These are phyloP conservation scores for Schrenkiella parvula DNA, from an alignment of 345 rosid species.

Conservation along the genomic window DNA sequence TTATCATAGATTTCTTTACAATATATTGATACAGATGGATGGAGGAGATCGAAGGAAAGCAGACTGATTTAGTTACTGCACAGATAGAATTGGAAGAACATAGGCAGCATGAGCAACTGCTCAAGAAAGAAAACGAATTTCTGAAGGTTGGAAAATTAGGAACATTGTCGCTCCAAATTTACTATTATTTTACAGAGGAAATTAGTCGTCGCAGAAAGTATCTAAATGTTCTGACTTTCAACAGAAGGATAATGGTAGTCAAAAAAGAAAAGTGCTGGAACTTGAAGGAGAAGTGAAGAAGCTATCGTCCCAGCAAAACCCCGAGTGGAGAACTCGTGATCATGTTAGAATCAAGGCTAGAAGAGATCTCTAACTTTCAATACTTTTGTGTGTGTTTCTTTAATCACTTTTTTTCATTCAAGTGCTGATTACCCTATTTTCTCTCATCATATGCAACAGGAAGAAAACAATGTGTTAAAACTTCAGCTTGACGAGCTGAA, in stretches of 20 bases:
- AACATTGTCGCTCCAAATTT: not conserved
- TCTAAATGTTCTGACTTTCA: slow-evolving; percentile 14
- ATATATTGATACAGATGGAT: slow-evolving; percentile 55
- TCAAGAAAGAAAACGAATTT: slow-evolving; percentile 71
- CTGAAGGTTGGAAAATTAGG: slow-evolving; percentile 49
- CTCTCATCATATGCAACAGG: slow-evolving; percentile 45
- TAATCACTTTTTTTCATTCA: not conserved
- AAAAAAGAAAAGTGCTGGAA: slow-evolving; percentile 57
- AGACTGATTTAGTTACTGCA: slow-evolving; percentile 64
- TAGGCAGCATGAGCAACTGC: slow-evolving; percentile 62
- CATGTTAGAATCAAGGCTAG: slow-evolving; percentile 91
- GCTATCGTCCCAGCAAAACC: slow-evolving; percentile 80
- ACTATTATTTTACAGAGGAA: not conserved
- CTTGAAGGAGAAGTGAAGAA: slow-evolving; percentile 78
- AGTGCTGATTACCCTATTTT: not conserved
- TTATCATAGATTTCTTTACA: not conserved
- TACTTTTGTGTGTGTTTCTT: not conserved
- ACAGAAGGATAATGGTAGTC: slow-evolving; percentile 64
- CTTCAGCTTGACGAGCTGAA: slow-evolving; percentile 70
- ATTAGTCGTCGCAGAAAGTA: not conserved
- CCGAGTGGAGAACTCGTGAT: slow-evolving; percentile 83
- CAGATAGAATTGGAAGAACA: slow-evolving; percentile 71
- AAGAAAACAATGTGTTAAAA: slow-evolving; percentile 76
- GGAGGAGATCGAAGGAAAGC: slow-evolving; percentile 77
- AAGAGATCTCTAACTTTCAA: slow-evolving; percentile 27